phyloP scores from a whole-genome alignment of 192 early-diverging fungal species.

The Funneliformis mosseae region DNA sequence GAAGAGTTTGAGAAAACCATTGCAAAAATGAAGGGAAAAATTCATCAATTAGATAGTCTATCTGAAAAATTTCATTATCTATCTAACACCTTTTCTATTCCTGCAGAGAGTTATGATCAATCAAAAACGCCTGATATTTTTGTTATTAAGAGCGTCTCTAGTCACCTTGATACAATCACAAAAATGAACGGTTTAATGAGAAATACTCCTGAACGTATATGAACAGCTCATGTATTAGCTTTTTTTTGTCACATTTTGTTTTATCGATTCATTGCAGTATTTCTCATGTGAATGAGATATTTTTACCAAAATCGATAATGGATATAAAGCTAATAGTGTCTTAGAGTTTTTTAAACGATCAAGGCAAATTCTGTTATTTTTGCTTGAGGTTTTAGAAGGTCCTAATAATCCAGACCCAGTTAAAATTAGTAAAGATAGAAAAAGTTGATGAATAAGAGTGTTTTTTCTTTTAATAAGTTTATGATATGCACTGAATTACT shows the following conservation, averaged over 20 bases:
- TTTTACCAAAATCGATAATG: neutral
- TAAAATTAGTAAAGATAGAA: no score
- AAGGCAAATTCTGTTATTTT: no score
- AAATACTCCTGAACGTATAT: neutral
- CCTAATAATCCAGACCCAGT: no score
- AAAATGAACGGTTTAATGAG: neutral
- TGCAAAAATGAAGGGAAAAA: neutral
- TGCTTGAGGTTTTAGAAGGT: no score
- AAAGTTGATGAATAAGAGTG: no score
- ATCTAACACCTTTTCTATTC: neutral
- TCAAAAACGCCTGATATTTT: constrained; percentile 13
- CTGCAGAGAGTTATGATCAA: neutral
- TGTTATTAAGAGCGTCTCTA: constrained; percentile 22
- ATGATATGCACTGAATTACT: no score
- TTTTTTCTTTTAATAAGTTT: no score
- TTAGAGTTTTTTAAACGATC: no score
- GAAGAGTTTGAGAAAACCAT: no score
- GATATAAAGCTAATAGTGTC: no score
- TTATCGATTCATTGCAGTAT: constrained; percentile 10
- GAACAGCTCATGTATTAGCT: neutral
- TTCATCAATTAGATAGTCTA: neutral
- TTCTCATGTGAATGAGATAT: neutral
- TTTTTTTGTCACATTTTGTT: neutral
- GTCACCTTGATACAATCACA: neutral
- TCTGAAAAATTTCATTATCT: neutral